These are phyloP conservation scores for Cladobotryum protrusum DNA, from an alignment of 2,329 filamentous ascomycete genomes.

Conservation along the genomic window DNA sequence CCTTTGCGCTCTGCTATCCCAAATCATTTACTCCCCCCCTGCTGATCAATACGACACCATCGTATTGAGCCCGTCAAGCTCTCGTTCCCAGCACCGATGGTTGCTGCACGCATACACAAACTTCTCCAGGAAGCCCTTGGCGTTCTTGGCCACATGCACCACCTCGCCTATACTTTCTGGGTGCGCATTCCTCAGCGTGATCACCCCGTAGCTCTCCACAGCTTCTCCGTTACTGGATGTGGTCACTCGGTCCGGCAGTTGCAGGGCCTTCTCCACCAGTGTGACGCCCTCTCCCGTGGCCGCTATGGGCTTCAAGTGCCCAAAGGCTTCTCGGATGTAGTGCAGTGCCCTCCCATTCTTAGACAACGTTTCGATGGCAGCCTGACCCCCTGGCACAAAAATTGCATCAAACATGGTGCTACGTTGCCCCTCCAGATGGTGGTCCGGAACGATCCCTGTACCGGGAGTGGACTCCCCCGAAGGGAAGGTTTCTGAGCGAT, in stretches of 20 bases:
- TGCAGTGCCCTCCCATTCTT: slow-evolving; percentile 68
- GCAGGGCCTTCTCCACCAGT: slow-evolving; percentile 48
- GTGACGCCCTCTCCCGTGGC: slow-evolving; percentile 67
- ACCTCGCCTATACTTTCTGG: slow-evolving; percentile 56
- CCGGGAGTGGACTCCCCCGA: slow-evolving; percentile 32
- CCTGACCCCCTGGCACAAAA: slow-evolving; percentile 66
- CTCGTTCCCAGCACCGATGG: slow-evolving; percentile 69
- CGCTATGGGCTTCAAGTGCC: slow-evolving; percentile 72
- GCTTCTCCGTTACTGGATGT: slow-evolving; percentile 42
- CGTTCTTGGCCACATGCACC: slow-evolving; percentile 58
- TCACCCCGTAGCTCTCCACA: slow-evolving; percentile 66
- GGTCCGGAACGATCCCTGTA: slow-evolving; percentile 52
- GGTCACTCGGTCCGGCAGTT: slow-evolving; percentile 32
- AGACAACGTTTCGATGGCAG: slow-evolving; percentile 55
- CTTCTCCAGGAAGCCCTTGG: slow-evolving; percentile 62
- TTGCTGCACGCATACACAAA: slow-evolving; percentile 64
- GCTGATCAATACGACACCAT: slow-evolving; percentile 58
- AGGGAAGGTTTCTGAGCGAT: slow-evolving; percentile 53
- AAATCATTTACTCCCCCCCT: too few species aligned
- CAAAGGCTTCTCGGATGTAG: slow-evolving; percentile 75
- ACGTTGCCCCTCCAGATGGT: slow-evolving; percentile 73
- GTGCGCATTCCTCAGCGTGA: slow-evolving; percentile 53
- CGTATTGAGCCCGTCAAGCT: slow-evolving; percentile 61
- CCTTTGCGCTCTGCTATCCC: too few species aligned
- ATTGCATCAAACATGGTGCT: slow-evolving; percentile 77